Evolutionary conservation across 2,329 filamentous ascomycete genomes (phyloP).

Genomic region (Neofusicoccum parvum): DNA sequence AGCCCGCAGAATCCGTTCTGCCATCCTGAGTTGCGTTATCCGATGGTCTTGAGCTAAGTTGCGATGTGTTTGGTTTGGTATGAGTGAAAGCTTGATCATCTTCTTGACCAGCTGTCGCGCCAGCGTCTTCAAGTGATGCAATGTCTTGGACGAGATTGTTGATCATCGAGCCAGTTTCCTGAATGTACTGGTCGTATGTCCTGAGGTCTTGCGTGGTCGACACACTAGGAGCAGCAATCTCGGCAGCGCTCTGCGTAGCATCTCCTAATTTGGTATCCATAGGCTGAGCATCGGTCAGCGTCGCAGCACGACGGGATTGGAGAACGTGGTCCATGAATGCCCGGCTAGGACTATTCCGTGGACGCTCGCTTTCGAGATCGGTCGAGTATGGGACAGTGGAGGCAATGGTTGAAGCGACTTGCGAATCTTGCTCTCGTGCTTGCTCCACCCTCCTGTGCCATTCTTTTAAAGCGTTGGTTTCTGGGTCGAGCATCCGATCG

Average conservation of each 20-base stretch:
- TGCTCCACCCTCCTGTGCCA: constrained; percentile 13
- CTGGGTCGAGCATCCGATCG: neutral
- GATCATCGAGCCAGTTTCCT: constrained; percentile 30
- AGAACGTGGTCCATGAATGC: constrained; percentile 12
- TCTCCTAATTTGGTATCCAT: constrained; percentile 35
- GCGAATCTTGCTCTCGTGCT: neutral
- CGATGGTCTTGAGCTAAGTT: neutral
- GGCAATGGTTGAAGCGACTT: constrained; percentile 1
- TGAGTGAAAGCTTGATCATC: neutral
- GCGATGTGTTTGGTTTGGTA: neutral
- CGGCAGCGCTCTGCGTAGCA: constrained; percentile 48
- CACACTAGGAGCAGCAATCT: constrained; percentile 50
- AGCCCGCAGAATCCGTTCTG: neutral
- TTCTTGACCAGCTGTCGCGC: neutral
- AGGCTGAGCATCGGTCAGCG: constrained; percentile 11
- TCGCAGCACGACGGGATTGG: neutral
- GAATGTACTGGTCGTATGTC: constrained; percentile 36
- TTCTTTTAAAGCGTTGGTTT: neutral
- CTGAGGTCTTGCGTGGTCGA: constrained; percentile 44
- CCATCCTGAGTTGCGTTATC: neutral
- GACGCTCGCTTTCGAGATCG: constrained; percentile 4
- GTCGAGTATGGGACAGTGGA: constrained; percentile 9
- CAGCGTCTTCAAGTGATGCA: neutral
- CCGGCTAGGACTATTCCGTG: constrained; percentile 6
- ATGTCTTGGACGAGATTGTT: neutral